Evolutionary conservation across 768 basidiomycete genomes (phyloP).

Genomic region (Auricularia sp.): DNA sequence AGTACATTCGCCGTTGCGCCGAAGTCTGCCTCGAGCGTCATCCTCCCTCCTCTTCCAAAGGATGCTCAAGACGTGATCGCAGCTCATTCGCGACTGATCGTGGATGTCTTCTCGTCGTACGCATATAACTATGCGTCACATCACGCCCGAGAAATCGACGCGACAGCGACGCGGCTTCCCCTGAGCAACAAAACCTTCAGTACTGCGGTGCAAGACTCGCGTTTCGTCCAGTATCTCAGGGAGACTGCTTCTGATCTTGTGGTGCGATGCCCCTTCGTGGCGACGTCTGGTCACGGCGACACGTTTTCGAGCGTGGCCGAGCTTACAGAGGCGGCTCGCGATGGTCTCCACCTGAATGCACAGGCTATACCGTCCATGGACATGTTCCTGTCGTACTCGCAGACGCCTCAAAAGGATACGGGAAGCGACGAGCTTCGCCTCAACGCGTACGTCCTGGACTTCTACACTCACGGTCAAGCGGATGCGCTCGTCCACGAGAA

Average conservation of each 20-base stretch:
- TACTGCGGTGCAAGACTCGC: conserved; percentile 10
- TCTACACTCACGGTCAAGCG: conserved; percentile 55
- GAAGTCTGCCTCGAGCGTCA: conserved; percentile 46
- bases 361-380: conserved; percentile 51
- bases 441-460: conserved; percentile 62
- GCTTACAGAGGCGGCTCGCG: conserved; percentile 40
- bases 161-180: conserved; percentile 36
- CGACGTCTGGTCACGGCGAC: conserved; percentile 59
- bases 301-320: conserved; percentile 41
- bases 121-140: conserved; percentile 40
- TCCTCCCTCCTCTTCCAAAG: conserved; percentile 41
- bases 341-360: conserved; percentile 46
- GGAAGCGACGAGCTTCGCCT: conserved; percentile 26
- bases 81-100: conserved; percentile 39
- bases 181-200: conserved; percentile 30
- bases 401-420: conserved; percentile 9
- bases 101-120: conserved; percentile 47
- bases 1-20: conserved; percentile 30
- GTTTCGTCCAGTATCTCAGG: conserved; percentile 30
- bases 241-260: conserved; percentile 28
- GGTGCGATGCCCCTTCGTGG: conserved; percentile 53
- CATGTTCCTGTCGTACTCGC: not conserved
- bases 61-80: conserved; percentile 32
- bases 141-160: conserved; percentile 27
- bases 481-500: conserved; percentile 39